These are phyloP conservation scores for Coffea eugenioides DNA, from an alignment of 257 asterid species.

Conservation along the genomic window DNA sequence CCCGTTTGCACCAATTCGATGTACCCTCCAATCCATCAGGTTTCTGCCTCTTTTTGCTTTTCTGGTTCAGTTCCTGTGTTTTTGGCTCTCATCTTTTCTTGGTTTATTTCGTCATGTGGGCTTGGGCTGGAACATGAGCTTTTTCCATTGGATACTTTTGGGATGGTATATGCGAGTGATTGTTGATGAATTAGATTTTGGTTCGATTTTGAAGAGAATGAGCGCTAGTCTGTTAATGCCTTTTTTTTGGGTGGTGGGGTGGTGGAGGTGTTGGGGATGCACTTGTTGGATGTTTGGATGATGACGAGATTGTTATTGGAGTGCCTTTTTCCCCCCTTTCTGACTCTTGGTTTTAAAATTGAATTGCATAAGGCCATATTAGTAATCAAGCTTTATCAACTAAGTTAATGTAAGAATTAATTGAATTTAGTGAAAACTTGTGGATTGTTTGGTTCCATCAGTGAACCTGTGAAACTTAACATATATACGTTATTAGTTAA, in stretches of 20 bases:
- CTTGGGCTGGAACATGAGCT: background rate
- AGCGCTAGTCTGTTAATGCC: too few relatives aligned
- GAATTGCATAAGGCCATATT: background rate
- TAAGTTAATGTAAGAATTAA: background rate
- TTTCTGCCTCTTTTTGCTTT: constrained; percentile 20
- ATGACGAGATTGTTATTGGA: too few relatives aligned
- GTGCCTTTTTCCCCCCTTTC: too few relatives aligned
- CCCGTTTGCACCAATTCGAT: constrained; percentile 90
- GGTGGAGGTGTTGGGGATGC: background rate
- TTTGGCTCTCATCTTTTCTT: background rate
- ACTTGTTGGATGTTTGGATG: too few relatives aligned
- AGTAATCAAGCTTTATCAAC: background rate
- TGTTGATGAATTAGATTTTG: background rate
- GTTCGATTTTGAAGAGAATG: background rate
- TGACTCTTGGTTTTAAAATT: background rate
- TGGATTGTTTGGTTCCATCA: background rate
- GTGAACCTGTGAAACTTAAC: background rate
- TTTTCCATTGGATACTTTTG: background rate
- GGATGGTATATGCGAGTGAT: background rate
- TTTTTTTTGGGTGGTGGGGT: background rate
- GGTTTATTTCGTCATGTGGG: background rate
- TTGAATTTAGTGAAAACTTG: background rate
- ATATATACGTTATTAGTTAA: background rate
- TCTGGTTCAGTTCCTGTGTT: background rate
- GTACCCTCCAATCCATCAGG: constrained; percentile 97